Conservation (phyloP, 2,329 filamentous ascomycete genomes). For the Botryotinia globosa region DNA sequence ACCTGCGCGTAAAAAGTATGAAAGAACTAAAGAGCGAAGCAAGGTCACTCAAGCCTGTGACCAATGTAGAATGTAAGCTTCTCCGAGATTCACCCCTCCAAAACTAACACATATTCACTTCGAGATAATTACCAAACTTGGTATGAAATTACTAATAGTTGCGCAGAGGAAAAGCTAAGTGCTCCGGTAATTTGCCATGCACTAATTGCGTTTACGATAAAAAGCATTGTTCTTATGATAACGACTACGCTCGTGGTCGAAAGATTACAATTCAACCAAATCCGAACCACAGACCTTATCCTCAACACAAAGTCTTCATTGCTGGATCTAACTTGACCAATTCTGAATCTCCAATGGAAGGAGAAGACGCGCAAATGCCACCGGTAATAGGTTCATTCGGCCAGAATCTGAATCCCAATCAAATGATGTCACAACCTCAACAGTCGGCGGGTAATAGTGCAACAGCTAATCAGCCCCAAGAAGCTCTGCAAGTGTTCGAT, state of each 20-base stretch:
- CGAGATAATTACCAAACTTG: not conserved
- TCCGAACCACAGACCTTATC: not conserved
- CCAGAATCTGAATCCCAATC: not conserved
- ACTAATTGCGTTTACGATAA: conserved; percentile 34
- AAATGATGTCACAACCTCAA: not conserved
- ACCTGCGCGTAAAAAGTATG: not conserved
- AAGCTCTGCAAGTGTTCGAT: not conserved
- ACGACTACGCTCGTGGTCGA: not conserved
- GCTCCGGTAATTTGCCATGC: conserved; percentile 43
- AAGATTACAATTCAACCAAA: not conserved
- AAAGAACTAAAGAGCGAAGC: conserved; percentile 16
- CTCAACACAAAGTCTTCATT: not conserved
- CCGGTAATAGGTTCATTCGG: not conserved
- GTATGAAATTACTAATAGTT: not conserved
- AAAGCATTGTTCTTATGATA: not conserved
- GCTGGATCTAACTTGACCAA: not conserved
- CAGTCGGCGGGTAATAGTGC: not conserved
- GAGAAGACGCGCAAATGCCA: not conserved
- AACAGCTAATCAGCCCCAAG: not conserved
- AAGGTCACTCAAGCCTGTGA: conserved; percentile 48
- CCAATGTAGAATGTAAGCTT: conserved; percentile 46
- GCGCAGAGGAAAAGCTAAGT: conserved; percentile 41
- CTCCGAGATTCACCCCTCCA: not conserved
- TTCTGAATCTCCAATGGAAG: too few relatives aligned
- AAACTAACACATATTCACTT: not conserved